These are phyloP conservation scores for Ogataea neopini DNA, from an alignment of 805 yeast species.

Conservation along the genomic window DNA sequence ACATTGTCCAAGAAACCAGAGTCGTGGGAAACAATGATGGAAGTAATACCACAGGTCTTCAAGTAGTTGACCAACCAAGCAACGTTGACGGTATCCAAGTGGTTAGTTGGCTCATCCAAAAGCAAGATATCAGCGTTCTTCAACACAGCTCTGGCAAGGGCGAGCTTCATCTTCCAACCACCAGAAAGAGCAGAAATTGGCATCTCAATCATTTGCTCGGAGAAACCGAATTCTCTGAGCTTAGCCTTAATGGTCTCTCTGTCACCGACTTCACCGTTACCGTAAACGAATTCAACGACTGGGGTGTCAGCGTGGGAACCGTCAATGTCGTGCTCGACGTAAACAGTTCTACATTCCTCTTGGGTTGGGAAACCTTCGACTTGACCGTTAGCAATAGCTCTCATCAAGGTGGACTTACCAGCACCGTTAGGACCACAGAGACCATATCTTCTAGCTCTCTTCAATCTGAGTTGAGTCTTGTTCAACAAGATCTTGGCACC, in stretches of 20 bases:
- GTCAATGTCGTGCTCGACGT: constrained; percentile 99
- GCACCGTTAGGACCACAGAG: constrained; percentile 99
- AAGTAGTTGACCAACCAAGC: constrained; percentile 99
- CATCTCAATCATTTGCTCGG: constrained; percentile 90
- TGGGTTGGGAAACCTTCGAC: constrained; percentile 99
- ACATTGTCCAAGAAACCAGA: constrained; percentile 98
- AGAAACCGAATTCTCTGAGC: constrained; percentile 88
- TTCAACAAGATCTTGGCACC: constrained; percentile 99
- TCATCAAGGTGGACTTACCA: constrained; percentile 96
- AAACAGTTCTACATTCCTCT: constrained; percentile 98
- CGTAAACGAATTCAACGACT: constrained; percentile 87
- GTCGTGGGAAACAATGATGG: constrained; percentile 98
- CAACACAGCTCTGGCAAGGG: constrained; percentile 98
- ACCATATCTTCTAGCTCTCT: constrained; percentile 99
- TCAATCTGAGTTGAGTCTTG: constrained; percentile 98
- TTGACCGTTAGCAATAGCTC: constrained; percentile 96
- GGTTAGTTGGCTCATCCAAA: constrained; percentile 99
- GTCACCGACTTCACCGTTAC: constrained; percentile 77
- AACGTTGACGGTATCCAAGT: constrained; percentile 99
- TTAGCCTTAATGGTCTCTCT: constrained; percentile 70
- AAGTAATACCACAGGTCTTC: constrained; percentile 97
- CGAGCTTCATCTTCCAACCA: constrained; percentile 99
- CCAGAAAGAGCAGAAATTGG: constrained; percentile 97
- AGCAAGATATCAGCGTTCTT: constrained; percentile 96
- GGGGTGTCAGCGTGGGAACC: constrained; percentile 97